phyloP scores from a whole-genome alignment of 2,329 filamentous ascomycete genomes.

The Colletotrichum brevisporum region DNA sequence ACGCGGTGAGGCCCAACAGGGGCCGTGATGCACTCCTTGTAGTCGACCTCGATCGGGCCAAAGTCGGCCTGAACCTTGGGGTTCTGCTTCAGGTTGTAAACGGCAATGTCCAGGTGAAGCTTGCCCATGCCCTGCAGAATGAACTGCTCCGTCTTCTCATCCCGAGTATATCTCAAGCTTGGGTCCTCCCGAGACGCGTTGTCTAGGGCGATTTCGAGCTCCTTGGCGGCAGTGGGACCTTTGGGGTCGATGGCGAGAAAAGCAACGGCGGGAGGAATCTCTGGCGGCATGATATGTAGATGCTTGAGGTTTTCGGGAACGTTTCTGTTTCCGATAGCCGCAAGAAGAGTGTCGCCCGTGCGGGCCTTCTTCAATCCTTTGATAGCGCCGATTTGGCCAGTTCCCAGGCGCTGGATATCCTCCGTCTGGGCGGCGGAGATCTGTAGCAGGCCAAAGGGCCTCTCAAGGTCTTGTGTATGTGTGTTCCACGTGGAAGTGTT shows the following conservation, averaged over 20 bases:
- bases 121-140: constrained; percentile 97
- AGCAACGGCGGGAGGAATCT: constrained; percentile 93
- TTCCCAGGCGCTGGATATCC: constrained; percentile 83
- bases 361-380: constrained; percentile 91
- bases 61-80: constrained; percentile 90
- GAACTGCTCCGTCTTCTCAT: constrained; percentile 93
- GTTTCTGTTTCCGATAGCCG: constrained; percentile 73
- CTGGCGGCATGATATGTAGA: constrained; percentile 87
- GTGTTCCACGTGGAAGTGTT: constrained; percentile 89
- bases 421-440: constrained; percentile 92
- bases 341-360: constrained; percentile 92
- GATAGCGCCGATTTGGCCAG: constrained; percentile 95
- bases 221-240: constrained; percentile 83
- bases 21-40: constrained; percentile 83
- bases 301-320: constrained; percentile 79
- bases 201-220: constrained; percentile 81
- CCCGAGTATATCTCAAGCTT: constrained; percentile 85
- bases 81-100: constrained; percentile 88
- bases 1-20: constrained; percentile 70
- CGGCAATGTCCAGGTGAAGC: constrained; percentile 92
- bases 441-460: constrained; percentile 84
- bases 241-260: constrained; percentile 93
- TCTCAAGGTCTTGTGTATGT: constrained; percentile 83
- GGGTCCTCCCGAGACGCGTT: constrained; percentile 92
- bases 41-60: constrained; percentile 94